Evolutionary conservation across 2,329 filamentous ascomycete genomes (phyloP), one percentile per base, ranked within the genome.

Genomic region (Cyclaneusma minus): DNA sequence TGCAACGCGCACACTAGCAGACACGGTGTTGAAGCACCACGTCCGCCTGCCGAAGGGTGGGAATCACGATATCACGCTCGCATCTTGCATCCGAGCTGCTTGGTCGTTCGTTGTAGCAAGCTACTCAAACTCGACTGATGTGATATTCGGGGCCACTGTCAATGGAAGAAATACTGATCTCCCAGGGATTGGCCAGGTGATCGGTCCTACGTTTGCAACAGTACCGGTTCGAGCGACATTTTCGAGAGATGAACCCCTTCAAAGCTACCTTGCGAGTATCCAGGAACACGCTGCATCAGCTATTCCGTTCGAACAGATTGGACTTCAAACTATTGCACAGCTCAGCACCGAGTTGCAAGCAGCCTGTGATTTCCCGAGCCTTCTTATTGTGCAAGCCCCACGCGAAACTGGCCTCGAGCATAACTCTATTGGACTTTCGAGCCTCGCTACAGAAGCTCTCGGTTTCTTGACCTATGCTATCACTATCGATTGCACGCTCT

Each of bases 301-400:
- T 35, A 59, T 64, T 10, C 57, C 57, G 3, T 54, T 64, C 36
- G 54, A 66, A 32, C 61, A 66, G 33, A 43, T 53, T 15, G 52
- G 53, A 4, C 35, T 54, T 13, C 51, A 56, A 30, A 44, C 52
- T 23, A 55, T 56, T 26, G 51, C 55, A 5, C 42, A 47, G 21
- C 30, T 58, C 11, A 54, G 52, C 36, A 33, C 43, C 3, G 52
- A 56, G 24, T 41, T 47, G 6, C 39, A 45, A 16, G 37, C 45
- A 25, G 51, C 53, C 13, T 55, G 52, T 33, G 41, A 52, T 17
- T 51, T 55, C 27, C 48, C 49, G 17, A 58, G 49, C 20, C 38
- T 54, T 15, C 35, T 58, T 3, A 44, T 52, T 6, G 46, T 56
- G 15, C 51, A 56, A n/a, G n/a, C n/a, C n/a, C n/a, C n/a, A n/a